Evolutionary conservation across 805 yeast species (phyloP), one percentile per base, ranked within the genome.

Genomic region (Metschnikowia rubicola): DNA sequence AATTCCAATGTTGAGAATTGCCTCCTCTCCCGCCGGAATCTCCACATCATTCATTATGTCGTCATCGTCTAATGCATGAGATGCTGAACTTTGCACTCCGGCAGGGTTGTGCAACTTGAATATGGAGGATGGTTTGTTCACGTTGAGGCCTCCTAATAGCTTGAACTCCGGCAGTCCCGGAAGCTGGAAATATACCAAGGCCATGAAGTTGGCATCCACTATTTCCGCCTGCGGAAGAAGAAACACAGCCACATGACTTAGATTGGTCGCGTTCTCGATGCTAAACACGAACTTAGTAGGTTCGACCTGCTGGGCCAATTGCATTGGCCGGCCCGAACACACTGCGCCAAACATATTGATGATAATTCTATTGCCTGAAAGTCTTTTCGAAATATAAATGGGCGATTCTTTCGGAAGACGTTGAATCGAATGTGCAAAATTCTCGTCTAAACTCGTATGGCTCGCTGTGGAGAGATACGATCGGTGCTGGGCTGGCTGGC

Each of bases 141-240:
- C 67, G 38, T 78, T 77, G 28, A 86, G 60, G 10, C 82, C 82
- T 3, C 92, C 92, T 46, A 85, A 73, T 11, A 88, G 70, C 53
- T 78, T 78, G 65, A 85, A 87, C 30, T 84, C 77, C 19, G 73
- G 75, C 42, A 74, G 67, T 9, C 75, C 71, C 11, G 91, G 90
- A 43, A 91, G 68, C 62, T 92, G 96, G 66, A 89, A 92, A 65
- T 86, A 94, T 2, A 94, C 88, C 36, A 92, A 75, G 0, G 97
- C 98, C 1, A 92, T 81, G 56, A 74, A 85, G 39, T 78, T 78
- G 1, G 80, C 78, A 46, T 91, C 96, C 33, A 59, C 58, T 51
- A 73, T 71, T 29, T 79, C 81, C 4, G 86, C 79, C 52, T 88
- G 88, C 0, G 99, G 99, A 1, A 94, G 74, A 41, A 91, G 68